Base-by-base conservation (phyloP, 305 asterid species). In the Fraxinus paxiana region DNA sequence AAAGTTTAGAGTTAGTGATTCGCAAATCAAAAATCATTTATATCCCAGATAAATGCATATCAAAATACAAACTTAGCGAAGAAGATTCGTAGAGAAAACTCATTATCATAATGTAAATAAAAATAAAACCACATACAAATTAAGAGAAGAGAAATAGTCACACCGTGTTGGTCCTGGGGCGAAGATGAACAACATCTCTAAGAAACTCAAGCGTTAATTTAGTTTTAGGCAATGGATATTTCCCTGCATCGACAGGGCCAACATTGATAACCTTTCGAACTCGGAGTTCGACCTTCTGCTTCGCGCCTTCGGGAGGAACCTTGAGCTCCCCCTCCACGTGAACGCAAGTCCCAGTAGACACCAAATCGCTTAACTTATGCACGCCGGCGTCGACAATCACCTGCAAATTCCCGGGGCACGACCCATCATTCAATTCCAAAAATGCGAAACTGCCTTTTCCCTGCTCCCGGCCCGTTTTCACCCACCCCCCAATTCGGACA, bases 161-260 rank as follows among this genome's bases (percentile, higher is more conserved):
- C 87, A 94, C 98, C 17, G 89, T 91, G 82, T 90, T 91, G 13
- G 99, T 92, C 90, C 99, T 89, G 78, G 97, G 79, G 46, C 99
- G 97, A 67, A 96, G 95, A 83, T 96, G 99, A 78, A 91, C 91
- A 35, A 87, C 80, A 80, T 96, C 97, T 83, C 99, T 90, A 18
- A 94, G 89, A 83, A 81, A 84, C 83, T 95, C 99, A 8, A 95
- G 95, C 46, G 94, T 87, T 77, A 94, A 81, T 77, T 83, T 96
- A 4, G 95, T 86, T 83, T 94, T 96, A 0, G 99, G 99, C 87
- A 96, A 85, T 15, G 99, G 99, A 85, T 96, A 96, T 81, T 86
- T 91, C 0, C 89, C 91, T 28, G 97, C 94, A 86, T 92, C 97
- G 41, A 96, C 98, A 15, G 90, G 77, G 15, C 99, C 99, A 26